Conservation (phyloP, 169 alveolate species). For the Eimeria sp. region DNA sequence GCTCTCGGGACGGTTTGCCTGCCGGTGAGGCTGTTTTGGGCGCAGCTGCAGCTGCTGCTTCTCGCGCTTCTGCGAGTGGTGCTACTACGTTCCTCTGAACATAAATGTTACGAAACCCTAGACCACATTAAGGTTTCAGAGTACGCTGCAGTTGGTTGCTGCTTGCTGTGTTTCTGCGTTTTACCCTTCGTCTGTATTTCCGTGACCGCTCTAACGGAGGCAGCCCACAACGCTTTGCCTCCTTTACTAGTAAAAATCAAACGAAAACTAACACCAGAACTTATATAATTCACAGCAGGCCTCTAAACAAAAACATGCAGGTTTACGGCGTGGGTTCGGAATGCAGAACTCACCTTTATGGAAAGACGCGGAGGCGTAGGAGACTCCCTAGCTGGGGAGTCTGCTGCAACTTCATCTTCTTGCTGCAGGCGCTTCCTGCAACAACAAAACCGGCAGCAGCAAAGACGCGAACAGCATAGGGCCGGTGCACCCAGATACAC, state of each 20-base stretch:
- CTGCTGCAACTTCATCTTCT: background rate
- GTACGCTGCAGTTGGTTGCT: background rate
- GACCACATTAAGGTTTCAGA: background rate
- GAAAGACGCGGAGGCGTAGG: slow-evolving; percentile 42
- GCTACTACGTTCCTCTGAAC: slow-evolving; percentile 49
- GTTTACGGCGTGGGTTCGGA: background rate
- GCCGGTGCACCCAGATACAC: background rate
- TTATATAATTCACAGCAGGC: background rate
- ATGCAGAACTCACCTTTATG: slow-evolving; percentile 17
- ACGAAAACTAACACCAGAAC: background rate
- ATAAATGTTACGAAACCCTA: slow-evolving; percentile 12
- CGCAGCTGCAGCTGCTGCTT: slow-evolving; percentile 21
- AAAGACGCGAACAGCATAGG: background rate
- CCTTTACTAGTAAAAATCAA: background rate
- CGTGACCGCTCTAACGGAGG: background rate
- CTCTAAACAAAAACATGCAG: background rate
- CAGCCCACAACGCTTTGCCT: background rate
- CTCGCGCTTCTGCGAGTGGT: background rate
- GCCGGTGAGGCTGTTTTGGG: background rate
- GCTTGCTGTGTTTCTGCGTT: background rate
- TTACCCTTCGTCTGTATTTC: background rate
- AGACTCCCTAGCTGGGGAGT: background rate
- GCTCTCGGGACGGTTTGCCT: background rate
- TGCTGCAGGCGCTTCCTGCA: slow-evolving; percentile 60
- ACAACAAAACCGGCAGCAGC: slow-evolving; percentile 6